A percentile compares a stretch with the other conserved stretches of the same genome.
Evolutionary conservation across 306 rosid genomes (phyloP).

Genomic region (Medicago arabica): DNA sequence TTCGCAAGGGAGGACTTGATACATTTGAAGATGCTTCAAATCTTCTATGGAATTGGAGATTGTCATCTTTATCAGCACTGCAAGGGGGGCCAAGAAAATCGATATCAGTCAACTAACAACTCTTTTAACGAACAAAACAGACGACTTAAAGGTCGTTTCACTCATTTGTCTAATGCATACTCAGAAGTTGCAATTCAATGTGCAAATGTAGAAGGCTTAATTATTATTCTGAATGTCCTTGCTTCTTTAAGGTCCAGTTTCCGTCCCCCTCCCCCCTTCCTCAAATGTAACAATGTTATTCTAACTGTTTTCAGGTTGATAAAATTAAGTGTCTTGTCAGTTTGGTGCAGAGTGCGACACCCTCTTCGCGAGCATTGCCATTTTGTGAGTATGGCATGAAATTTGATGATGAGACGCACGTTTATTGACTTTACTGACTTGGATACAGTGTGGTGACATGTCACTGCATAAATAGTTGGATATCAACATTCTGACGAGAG

Average conservation of each 20-base stretch:
- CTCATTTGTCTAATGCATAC: slow-evolving; percentile 23
- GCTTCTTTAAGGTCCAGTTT: slow-evolving; percentile 10
- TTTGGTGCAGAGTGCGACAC: slow-evolving; percentile 13
- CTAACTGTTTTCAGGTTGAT: background rate
- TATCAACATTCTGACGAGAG: too few species aligned
- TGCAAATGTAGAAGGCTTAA: slow-evolving; percentile 32
- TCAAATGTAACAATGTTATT: background rate
- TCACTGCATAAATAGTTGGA: too few species aligned
- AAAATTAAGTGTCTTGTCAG: slow-evolving; percentile 9
- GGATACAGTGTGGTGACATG: background rate
- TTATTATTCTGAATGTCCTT: slow-evolving; percentile 3
- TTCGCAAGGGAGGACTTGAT: slow-evolving; percentile 71
- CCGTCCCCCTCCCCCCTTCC: background rate
- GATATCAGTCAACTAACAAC: slow-evolving; percentile 30
- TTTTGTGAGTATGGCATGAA: slow-evolving; percentile 28
- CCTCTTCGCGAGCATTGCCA: slow-evolving; percentile 5
- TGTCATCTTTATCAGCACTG: slow-evolving; percentile 83
- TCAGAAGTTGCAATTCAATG: slow-evolving; percentile 23
- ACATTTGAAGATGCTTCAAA: slow-evolving; percentile 72
- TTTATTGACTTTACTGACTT: slow-evolving; percentile 24
- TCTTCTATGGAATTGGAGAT: slow-evolving; percentile 69
- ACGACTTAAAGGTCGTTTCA: slow-evolving; percentile 1
- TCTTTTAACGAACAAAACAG: slow-evolving; percentile 12
- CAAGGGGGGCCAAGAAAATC: slow-evolving; percentile 37
- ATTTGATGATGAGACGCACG: slow-evolving; percentile 17